These are phyloP conservation scores for Ciborinia camelliae DNA, from an alignment of 2,329 filamentous ascomycete genomes.

Conservation along the genomic window DNA sequence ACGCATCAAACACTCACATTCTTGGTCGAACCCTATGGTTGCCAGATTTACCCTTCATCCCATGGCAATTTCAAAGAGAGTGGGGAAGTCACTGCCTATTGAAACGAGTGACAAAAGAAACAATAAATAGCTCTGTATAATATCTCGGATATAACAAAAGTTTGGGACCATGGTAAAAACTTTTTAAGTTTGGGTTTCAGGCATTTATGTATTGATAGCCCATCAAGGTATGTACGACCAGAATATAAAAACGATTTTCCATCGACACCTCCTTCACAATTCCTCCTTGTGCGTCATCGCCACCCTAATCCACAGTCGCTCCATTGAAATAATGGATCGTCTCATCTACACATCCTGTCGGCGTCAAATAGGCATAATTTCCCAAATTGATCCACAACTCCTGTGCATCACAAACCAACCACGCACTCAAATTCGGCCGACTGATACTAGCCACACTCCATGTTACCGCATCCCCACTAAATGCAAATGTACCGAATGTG, in stretches of 20 bases:
- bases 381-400: constrained; percentile 56
- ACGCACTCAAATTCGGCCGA: constrained; percentile 55
- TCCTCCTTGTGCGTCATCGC: not conserved
- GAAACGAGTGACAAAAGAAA: constrained; percentile 48
- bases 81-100: constrained; percentile 91
- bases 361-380: constrained; percentile 56
- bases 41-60: constrained; percentile 67
- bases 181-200: not conserved
- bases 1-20: constrained; percentile 68
- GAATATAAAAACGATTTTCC: not conserved
- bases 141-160: constrained; percentile 4
- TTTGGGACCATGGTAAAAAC: not conserved
- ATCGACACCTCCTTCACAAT: not conserved
- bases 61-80: constrained; percentile 64
- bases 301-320: constrained; percentile 33
- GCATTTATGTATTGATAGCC: constrained; percentile 4
- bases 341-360: constrained; percentile 55
- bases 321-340: constrained; percentile 49
- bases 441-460: constrained; percentile 49
- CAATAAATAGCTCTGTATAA: not conserved
- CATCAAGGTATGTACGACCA: constrained; percentile 13
- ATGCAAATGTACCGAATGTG: constrained; percentile 54
- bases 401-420: constrained; percentile 55
- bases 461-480: constrained; percentile 55
- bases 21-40: constrained; percentile 79